Conservation (phyloP, 345 rosid genomes). For the Sonneratia caseolaris region DNA sequence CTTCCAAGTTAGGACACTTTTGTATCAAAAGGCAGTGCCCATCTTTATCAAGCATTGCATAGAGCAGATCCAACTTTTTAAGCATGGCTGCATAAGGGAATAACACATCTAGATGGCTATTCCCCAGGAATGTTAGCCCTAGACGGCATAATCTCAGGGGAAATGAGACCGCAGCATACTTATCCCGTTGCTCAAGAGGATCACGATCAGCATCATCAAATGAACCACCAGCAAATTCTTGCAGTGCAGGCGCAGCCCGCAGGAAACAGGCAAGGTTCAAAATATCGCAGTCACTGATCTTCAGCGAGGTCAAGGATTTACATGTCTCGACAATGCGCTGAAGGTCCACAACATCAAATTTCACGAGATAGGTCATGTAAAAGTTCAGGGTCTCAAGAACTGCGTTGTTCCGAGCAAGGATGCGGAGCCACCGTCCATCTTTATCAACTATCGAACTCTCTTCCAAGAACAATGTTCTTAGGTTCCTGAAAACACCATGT, state of each 20-base stretch:
- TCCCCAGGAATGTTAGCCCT: slow-evolving; percentile 32
- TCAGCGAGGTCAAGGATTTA: slow-evolving; percentile 50
- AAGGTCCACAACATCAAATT: slow-evolving; percentile 54
- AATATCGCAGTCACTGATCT: slow-evolving; percentile 69
- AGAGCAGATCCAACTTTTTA: slow-evolving; percentile 9
- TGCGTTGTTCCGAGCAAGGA: slow-evolving; percentile 57
- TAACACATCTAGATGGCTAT: neutral
- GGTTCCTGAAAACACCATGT: slow-evolving; percentile 35
- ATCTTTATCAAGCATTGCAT: slow-evolving; percentile 9
- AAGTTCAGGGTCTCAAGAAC: slow-evolving; percentile 76
- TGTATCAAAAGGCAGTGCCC: slow-evolving; percentile 10
- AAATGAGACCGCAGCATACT: slow-evolving; percentile 37
- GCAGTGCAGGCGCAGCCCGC: slow-evolving; percentile 47
- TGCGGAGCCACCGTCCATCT: slow-evolving; percentile 83
- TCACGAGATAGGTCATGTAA: slow-evolving; percentile 60
- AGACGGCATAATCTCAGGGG: slow-evolving; percentile 56
- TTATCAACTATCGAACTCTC: slow-evolving; percentile 58
- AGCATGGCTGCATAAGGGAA: slow-evolving; percentile 7
- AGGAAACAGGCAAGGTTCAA: slow-evolving; percentile 58
- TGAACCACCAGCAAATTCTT: slow-evolving; percentile 90
- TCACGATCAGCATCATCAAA: slow-evolving; percentile 24
- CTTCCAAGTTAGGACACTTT: slow-evolving; percentile 10
- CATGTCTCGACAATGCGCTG: slow-evolving; percentile 66
- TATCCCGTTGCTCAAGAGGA: slow-evolving; percentile 18
- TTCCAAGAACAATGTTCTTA: slow-evolving; percentile 71